Conservation (phyloP, 2,329 filamentous ascomycete genomes). For the Aspergillus sp. region DNA sequence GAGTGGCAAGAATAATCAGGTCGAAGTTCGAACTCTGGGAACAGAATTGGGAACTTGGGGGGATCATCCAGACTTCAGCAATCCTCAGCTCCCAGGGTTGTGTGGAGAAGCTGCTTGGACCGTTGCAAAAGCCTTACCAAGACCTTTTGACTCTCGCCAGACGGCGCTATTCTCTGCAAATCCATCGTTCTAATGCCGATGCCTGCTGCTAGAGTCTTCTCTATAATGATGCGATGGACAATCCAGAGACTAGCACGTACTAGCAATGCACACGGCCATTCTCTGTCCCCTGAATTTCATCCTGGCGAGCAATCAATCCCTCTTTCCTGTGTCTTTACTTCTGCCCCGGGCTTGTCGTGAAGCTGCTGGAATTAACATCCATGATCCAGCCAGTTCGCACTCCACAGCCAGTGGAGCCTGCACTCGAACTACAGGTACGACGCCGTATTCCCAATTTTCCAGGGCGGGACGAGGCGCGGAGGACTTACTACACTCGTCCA, state of each 20-base stretch:
- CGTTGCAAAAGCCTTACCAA: background rate
- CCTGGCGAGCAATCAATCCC: too few relatives aligned
- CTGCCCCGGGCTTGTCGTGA: background rate
- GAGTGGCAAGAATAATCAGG: conserved; percentile 12
- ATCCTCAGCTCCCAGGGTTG: background rate
- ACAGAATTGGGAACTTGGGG: background rate
- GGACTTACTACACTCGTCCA: conserved; percentile 1
- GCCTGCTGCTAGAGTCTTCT: too few relatives aligned
- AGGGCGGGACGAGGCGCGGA: background rate
- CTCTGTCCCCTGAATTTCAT: background rate
- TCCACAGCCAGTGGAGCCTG: background rate
- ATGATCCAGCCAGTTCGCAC: background rate
- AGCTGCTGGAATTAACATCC: background rate
- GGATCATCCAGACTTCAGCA: background rate
- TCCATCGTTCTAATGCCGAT: too few relatives aligned
- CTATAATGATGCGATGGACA: too few relatives aligned
- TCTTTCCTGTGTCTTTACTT: too few relatives aligned
- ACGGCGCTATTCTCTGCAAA: background rate
- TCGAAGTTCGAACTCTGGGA: too few relatives aligned
- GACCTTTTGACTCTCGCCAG: background rate
- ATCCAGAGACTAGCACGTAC: background rate
- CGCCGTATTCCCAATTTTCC: background rate
- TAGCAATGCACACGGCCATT: background rate
- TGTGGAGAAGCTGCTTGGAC: conserved; percentile 2
- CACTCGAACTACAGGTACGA: background rate